Evolutionary conservation across 306 rosid genomes (phyloP).

Genomic region (Vicia faba): DNA sequence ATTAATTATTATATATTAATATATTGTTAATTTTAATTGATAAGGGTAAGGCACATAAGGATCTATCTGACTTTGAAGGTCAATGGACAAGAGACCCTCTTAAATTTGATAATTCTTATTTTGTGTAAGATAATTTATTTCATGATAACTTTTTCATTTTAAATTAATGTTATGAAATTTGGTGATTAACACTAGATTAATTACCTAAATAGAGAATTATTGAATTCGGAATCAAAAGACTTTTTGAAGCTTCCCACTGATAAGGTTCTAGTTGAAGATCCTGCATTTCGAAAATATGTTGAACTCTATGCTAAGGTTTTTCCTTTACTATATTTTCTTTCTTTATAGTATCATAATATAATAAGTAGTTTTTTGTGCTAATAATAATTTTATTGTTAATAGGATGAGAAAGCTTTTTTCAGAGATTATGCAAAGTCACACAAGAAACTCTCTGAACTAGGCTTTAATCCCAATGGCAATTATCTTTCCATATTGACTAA

Average conservation of each 20-base stretch:
- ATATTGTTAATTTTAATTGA: slow-evolving; percentile 23
- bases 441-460: slow-evolving; percentile 84
- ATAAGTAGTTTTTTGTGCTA: not conserved
- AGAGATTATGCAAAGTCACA: slow-evolving; percentile 74
- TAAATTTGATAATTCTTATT: slow-evolving; percentile 88
- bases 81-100: slow-evolving; percentile 72
- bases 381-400: slow-evolving; percentile 27
- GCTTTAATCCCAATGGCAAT: slow-evolving; percentile 44
- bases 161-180: not conserved
- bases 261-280: slow-evolving; percentile 61
- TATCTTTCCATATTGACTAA: slow-evolving; percentile 29
- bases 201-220: slow-evolving; percentile 53
- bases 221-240: slow-evolving; percentile 44
- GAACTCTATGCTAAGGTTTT: slow-evolving; percentile 63
- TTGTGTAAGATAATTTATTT: slow-evolving; percentile 52
- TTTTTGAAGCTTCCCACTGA: slow-evolving; percentile 76
- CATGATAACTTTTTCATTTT: not conserved
- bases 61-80: slow-evolving; percentile 82
- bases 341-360: not conserved
- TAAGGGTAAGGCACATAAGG: slow-evolving; percentile 79
- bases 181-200: not conserved
- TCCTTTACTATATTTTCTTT: not conserved
- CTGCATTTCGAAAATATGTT: slow-evolving; percentile 53
- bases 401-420: slow-evolving; percentile 76
- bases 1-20: not conserved